Conservation (phyloP, 345 rosid species). For the Bretschneidera sinensis region DNA sequence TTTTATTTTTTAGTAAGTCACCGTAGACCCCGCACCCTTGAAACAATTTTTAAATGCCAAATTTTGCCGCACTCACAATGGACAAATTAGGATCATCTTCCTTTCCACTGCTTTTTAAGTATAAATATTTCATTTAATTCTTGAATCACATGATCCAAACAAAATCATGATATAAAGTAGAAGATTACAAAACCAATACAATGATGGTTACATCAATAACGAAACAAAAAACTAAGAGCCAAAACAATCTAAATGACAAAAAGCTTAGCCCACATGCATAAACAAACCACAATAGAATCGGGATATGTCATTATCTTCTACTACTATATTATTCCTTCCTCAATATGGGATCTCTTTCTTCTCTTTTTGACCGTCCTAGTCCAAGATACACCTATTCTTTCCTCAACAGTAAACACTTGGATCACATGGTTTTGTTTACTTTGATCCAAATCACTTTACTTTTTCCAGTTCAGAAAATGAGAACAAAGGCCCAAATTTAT, state of each 20-base stretch:
- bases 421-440: slow-evolving; percentile 23
- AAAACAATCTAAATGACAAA: slow-evolving; percentile 7
- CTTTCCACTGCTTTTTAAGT: not conserved
- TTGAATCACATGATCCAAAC: slow-evolving; percentile 10
- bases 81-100: slow-evolving; percentile 10
- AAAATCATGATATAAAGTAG: slow-evolving; percentile 12
- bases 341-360: slow-evolving; percentile 18
- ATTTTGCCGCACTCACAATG: slow-evolving; percentile 8
- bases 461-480: slow-evolving; percentile 20
- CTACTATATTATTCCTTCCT: slow-evolving; percentile 8
- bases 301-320: slow-evolving; percentile 10
- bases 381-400: slow-evolving; percentile 28
- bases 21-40: too few relatives aligned
- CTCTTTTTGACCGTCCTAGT: slow-evolving; percentile 39
- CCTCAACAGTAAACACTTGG: slow-evolving; percentile 15
- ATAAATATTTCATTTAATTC: too few relatives aligned
- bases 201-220: slow-evolving; percentile 21
- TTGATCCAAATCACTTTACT: slow-evolving; percentile 21
- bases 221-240: slow-evolving; percentile 17
- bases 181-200: slow-evolving; percentile 17
- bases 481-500: slow-evolving; percentile 8
- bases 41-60: too few relatives aligned
- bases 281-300: not conserved
- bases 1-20: too few relatives aligned
- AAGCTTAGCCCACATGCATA: slow-evolving; percentile 8